These are phyloP conservation scores for Chrysanthemum seticuspe DNA, from an alignment of 129 eudicot species.

Conservation along the genomic window DNA sequence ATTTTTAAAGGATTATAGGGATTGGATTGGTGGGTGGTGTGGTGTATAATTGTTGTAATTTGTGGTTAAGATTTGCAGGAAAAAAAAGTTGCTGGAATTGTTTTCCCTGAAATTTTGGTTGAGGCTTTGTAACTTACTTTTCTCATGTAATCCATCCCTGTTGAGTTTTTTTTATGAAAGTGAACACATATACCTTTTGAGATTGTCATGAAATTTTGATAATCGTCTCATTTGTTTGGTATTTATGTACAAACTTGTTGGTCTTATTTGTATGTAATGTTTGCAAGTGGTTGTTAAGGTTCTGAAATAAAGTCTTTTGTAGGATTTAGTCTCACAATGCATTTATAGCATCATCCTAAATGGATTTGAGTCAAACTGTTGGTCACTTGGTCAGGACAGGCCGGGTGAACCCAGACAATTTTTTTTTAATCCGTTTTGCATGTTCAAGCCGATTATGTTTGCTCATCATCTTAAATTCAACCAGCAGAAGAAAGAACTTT, in stretches of 20 bases:
- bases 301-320: too few species aligned
- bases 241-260: background rate
- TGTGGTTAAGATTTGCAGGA: conserved; percentile 26
- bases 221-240: background rate
- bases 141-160: conserved; percentile 32
- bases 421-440: too few species aligned
- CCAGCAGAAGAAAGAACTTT: too few species aligned
- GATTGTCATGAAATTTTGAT: conserved; percentile 13
- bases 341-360: too few species aligned
- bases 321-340: too few species aligned
- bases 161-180: conserved; percentile 23
- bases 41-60: conserved; percentile 44
- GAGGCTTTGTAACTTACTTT: conserved; percentile 30
- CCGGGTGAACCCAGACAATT: too few species aligned
- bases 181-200: conserved; percentile 22
- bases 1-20: conserved; percentile 36
- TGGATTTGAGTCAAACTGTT: too few species aligned
- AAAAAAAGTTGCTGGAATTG: conserved; percentile 23
- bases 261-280: background rate
- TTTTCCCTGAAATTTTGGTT: conserved; percentile 36
- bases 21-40: conserved; percentile 28
- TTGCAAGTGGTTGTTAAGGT: too few species aligned
- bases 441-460: too few species aligned
- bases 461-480: too few species aligned
- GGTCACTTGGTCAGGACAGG: too few species aligned